Conservation (phyloP, 179 eudicot genomes). For the Carnegiea gigantea region DNA sequence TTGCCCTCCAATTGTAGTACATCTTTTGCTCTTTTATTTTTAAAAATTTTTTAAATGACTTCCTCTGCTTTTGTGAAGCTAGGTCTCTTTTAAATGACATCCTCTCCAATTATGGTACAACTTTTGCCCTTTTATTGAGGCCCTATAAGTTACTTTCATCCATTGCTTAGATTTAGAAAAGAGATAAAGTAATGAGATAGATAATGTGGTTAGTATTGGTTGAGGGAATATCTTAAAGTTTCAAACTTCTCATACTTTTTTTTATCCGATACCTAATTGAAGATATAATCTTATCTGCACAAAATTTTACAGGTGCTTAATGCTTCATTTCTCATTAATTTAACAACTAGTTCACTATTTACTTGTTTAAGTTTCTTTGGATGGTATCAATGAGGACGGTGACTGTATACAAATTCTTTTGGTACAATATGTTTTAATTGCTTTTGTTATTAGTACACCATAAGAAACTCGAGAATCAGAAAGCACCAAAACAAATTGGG, state of each 20-base stretch:
- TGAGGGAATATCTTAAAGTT: slow-evolving; percentile 18
- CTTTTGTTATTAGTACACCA: no score
- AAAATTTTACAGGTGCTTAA: neutral
- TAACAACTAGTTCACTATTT: neutral
- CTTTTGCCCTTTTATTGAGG: neutral
- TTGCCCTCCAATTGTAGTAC: neutral
- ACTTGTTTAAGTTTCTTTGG: no score
- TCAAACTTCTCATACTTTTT: neutral
- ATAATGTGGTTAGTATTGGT: neutral
- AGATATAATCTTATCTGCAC: neutral
- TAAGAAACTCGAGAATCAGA: no score
- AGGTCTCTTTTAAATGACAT: neutral
- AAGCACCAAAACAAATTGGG: no score
- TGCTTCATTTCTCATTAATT: neutral
- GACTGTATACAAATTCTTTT: no score
- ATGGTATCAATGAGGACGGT: no score
- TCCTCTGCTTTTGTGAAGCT: neutral
- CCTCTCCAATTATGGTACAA: no score
- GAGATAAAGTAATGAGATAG: neutral
- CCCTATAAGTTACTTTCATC: slow-evolving; percentile 17
- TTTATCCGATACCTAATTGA: neutral
- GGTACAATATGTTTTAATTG: no score
- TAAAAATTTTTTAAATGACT: neutral
- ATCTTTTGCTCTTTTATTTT: neutral
- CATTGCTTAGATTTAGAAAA: slow-evolving; percentile 15